A percentile compares a stretch with the other conserved stretches of the same genome.
Conservation (phyloP, 139 green algal species). For the Chloropicon primus region DNA sequence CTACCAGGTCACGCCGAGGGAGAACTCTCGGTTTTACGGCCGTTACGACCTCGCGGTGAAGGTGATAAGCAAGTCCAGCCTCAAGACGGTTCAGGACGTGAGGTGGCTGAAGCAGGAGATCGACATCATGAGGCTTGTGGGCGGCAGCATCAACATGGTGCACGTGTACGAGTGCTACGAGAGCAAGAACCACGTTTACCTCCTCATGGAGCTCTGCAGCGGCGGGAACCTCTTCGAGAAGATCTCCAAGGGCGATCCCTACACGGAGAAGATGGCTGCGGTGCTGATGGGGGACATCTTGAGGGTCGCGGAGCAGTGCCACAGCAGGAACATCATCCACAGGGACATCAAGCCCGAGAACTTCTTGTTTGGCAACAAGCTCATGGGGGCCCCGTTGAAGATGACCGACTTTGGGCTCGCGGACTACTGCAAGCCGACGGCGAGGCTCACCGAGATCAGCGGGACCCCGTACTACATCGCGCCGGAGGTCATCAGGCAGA, state of each 20-base stretch:
- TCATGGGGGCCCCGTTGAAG: background rate
- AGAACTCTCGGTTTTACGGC: background rate
- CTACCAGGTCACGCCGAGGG: background rate
- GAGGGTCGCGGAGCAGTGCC: background rate
- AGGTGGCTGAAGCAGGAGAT: constrained; percentile 6
- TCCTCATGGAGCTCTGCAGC: constrained; percentile 7
- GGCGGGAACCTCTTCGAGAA: constrained; percentile 1
- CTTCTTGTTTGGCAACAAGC: constrained; percentile 41
- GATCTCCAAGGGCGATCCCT: constrained; percentile 2
- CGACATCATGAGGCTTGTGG: background rate
- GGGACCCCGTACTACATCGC: constrained; percentile 15
- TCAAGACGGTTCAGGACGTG: constrained; percentile 2
- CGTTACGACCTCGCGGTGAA: constrained; percentile 2
- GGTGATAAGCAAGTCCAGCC: background rate
- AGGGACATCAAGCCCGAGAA: constrained; percentile 75
- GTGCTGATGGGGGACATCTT: constrained; percentile 2
- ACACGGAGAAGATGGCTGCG: background rate
- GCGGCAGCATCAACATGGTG: constrained; percentile 3
- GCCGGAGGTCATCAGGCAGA: constrained; percentile 8
- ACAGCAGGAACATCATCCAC: background rate
- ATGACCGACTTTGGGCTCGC: constrained; percentile 13
- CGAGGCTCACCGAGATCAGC: background rate
- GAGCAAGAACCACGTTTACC: constrained; percentile 1
- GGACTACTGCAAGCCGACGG: constrained; percentile 1
- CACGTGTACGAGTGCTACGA: constrained; percentile 2